Evolutionary conservation across 495 filamentous ascomycete species (phyloP).

Genomic region (Penicillium fimorum): DNA sequence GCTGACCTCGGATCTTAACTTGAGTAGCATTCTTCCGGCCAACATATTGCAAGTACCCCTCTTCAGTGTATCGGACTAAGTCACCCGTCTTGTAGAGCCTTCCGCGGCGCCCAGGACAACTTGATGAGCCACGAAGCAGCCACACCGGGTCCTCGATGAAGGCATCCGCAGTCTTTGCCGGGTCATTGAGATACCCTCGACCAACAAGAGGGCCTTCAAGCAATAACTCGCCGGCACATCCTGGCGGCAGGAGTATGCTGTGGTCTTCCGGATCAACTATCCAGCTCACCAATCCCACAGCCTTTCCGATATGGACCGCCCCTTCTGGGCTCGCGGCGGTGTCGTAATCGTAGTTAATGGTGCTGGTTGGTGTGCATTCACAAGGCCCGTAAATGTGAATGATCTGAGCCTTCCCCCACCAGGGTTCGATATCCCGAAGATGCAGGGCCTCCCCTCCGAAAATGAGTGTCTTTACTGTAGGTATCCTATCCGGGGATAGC

Average conservation of each 20-base stretch:
- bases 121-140: constrained; percentile 6
- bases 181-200: constrained; percentile 42
- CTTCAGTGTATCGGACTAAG: constrained; percentile 38
- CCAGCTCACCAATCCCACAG: too few species aligned
- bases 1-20: constrained; percentile 3
- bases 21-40: constrained; percentile 33
- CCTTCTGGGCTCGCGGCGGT: too few species aligned
- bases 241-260: constrained; percentile 32
- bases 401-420: constrained; percentile 32
- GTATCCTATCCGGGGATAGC: background rate
- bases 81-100: constrained; percentile 47
- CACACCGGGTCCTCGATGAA: constrained; percentile 25
- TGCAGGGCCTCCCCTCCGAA: background rate
- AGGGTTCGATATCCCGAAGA: constrained; percentile 23
- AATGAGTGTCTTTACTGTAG: background rate
- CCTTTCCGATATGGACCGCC: too few species aligned
- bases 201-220: constrained; percentile 41
- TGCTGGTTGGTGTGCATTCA: constrained; percentile 21
- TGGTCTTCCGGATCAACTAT: constrained; percentile 37
- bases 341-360: too few species aligned
- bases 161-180: constrained; percentile 25
- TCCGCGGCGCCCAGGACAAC: background rate
- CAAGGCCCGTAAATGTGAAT: constrained; percentile 22
- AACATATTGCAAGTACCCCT: constrained; percentile 4
- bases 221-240: constrained; percentile 41